Conservation (phyloP, 768 basidiomycete genomes). For the Gelatoporia subvermispora region DNA sequence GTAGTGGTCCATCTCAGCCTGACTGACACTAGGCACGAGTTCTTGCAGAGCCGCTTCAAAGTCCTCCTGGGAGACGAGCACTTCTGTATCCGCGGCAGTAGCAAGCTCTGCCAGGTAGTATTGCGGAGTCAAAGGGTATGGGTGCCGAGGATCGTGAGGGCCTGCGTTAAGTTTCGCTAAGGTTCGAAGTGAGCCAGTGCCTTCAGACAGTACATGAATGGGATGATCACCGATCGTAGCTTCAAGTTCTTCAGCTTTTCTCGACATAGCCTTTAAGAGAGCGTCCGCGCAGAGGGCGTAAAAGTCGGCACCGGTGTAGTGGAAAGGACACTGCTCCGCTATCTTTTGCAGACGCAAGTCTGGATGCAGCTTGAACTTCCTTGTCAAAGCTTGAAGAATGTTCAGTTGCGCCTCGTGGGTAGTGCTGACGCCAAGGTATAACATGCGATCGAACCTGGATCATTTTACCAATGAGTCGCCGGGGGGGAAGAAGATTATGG, state of each 20-base stretch:
- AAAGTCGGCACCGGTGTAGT: conserved; percentile 96
- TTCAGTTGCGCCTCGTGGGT: conserved; percentile 80
- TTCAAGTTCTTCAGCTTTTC: conserved; percentile 80
- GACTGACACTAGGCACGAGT: conserved; percentile 78
- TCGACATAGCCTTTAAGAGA: conserved; percentile 89
- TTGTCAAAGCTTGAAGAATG: conserved; percentile 85
- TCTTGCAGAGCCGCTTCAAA: conserved; percentile 69
- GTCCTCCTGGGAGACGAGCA: conserved; percentile 72
- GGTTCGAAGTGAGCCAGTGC: neutral
- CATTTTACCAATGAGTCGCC: conserved; percentile 1
- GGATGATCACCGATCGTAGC: conserved; percentile 54
- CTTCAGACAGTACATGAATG: neutral
- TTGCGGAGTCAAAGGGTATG: conserved; percentile 76
- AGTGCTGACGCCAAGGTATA: conserved; percentile 91
- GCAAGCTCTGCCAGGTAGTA: conserved; percentile 89
- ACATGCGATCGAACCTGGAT: conserved; percentile 90
- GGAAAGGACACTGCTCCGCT: conserved; percentile 79
- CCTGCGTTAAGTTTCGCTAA: conserved; percentile 39
- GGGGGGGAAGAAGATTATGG: neutral
- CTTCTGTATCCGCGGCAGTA: conserved; percentile 56
- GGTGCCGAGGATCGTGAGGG: conserved; percentile 41
- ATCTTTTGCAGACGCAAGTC: conserved; percentile 56
- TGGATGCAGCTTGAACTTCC: conserved; percentile 83
- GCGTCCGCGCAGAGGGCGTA: conserved; percentile 98
- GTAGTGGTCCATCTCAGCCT: conserved; percentile 85